Evolutionary conservation across 2,329 filamentous ascomycete species (phyloP), one percentile per base, ranked within the genome.

Genomic region (Orbilia ellipsospora): DNA sequence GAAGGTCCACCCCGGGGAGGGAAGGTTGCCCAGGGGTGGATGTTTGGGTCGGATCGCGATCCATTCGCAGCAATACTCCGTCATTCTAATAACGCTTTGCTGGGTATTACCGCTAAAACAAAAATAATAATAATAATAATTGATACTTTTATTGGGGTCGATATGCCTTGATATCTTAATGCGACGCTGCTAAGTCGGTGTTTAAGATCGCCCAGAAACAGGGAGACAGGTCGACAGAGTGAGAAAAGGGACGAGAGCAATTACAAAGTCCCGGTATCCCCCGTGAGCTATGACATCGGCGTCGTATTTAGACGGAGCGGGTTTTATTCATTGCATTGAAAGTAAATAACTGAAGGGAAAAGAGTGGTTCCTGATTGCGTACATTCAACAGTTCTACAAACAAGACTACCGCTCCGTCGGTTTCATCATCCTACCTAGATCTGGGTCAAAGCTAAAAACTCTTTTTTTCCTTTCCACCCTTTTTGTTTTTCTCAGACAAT

Each of bases 21-120:
- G 55, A 45, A 65, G 44, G 36, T 48, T 44, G 26, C 55, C 66
- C 15, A 57, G 66, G 66, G 45, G 70, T 36, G 31, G 31, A 36
- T 36, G 31, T 36, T 36, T 36, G 31, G 31, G 31, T 6, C 66
- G 70, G 70, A 74, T 74, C 70, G 70, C 70, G 70, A 74, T 74
- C 70, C 57, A 48, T 56, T 61, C 16, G 15, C 18, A 23, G 48
- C 16, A n/a, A 48, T 10, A 36, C 31, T 36, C 31, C 31, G 31
- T 36, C 31, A 36, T 36, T 36, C 10, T 36, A 36, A 36, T 36
- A 23, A 36, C 31, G 31, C 31, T 7, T 36, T 36, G 31, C 31
- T 10, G 13, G 7, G 44, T 48, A 1, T 48, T 48, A 13, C 15
- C 13, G 15, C 16, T n/a, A 48, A 15, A n/a, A 15, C 6, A 48